Conservation (phyloP, 371 early-diverging fungal species). For the Syncephalastrum racemosum region DNA sequence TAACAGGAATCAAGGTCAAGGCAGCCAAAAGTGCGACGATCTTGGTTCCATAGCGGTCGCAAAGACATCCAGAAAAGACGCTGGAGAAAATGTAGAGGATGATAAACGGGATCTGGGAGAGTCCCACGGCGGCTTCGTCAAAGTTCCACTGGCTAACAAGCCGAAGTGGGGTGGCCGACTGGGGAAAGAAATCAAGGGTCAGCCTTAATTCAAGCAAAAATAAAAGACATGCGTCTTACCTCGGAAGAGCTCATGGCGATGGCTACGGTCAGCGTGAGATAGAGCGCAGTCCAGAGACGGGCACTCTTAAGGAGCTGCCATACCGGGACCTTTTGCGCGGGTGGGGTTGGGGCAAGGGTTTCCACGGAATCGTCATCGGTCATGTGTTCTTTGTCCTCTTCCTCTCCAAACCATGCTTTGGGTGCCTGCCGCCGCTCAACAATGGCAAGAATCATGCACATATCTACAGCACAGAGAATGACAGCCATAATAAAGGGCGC, state of each 20-base stretch:
- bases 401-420: slow-evolving; percentile 33
- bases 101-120: slow-evolving; percentile 56
- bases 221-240: slow-evolving; percentile 16
- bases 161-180: slow-evolving; percentile 56
- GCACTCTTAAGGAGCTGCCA: slow-evolving; percentile 26
- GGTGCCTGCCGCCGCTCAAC: slow-evolving; percentile 49
- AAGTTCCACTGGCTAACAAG: slow-evolving; percentile 53
- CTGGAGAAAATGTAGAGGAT: slow-evolving; percentile 46
- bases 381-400: slow-evolving; percentile 6
- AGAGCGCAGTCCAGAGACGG: slow-evolving; percentile 30
- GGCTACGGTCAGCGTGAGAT: slow-evolving; percentile 31
- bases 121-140: slow-evolving; percentile 54
- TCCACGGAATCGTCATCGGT: not conserved
- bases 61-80: slow-evolving; percentile 45
- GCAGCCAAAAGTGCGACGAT: slow-evolving; percentile 36
- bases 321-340: slow-evolving; percentile 9
- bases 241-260: slow-evolving; percentile 45
- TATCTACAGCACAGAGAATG: slow-evolving; percentile 57
- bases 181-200: not conserved
- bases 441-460: slow-evolving; percentile 49
- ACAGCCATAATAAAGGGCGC: slow-evolving; percentile 77
- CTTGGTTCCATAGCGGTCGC: slow-evolving; percentile 41
- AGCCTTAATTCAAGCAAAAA: not conserved
- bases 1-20: slow-evolving; percentile 22
- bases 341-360: not conserved